A percentile compares a stretch with the other conserved stretches of the same genome.
Conservation (phyloP, 352 stramenopile species). For the Globisporangium parvum region DNA sequence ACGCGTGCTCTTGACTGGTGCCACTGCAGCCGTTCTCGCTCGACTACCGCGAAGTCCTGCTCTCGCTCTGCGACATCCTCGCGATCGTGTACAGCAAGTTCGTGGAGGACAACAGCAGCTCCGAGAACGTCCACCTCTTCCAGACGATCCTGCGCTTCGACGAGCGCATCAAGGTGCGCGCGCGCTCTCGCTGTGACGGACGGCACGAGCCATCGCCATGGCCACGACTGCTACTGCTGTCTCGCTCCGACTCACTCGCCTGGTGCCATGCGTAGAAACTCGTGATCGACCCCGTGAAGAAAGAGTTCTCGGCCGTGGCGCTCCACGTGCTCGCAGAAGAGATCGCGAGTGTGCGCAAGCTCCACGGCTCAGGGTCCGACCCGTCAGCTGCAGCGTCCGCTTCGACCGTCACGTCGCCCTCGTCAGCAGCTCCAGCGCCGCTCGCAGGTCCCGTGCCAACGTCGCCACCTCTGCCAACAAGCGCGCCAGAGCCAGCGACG, state of each 20-base stretch:
- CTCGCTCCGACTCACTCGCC: background rate
- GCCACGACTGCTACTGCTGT: too few species aligned
- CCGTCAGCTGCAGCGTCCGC: background rate
- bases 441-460: too few species aligned
- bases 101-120: slow-evolving; percentile 67
- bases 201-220: background rate
- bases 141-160: slow-evolving; percentile 76
- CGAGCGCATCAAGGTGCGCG: slow-evolving; percentile 67
- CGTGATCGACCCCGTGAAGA: slow-evolving; percentile 76
- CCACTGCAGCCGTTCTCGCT: slow-evolving; percentile 57
- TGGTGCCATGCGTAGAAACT: slow-evolving; percentile 50
- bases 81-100: slow-evolving; percentile 81
- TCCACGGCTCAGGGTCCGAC: slow-evolving; percentile 25
- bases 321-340: slow-evolving; percentile 52
- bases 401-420: background rate
- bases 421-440: too few species aligned
- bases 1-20: slow-evolving; percentile 3
- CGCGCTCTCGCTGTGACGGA: too few species aligned
- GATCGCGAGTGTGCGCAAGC: slow-evolving; percentile 45
- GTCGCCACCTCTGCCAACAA: too few species aligned
- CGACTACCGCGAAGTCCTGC: slow-evolving; percentile 75
- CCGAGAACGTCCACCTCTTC: slow-evolving; percentile 69
- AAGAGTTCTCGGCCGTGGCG: slow-evolving; percentile 67
- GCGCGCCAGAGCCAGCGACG: too few species aligned
- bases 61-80: slow-evolving; percentile 79